Evolutionary conservation across 1,284 basidiomycete genomes (phyloP), one percentile per base, ranked within the genome.

Genomic region (Apiotrichum siamense): DNA sequence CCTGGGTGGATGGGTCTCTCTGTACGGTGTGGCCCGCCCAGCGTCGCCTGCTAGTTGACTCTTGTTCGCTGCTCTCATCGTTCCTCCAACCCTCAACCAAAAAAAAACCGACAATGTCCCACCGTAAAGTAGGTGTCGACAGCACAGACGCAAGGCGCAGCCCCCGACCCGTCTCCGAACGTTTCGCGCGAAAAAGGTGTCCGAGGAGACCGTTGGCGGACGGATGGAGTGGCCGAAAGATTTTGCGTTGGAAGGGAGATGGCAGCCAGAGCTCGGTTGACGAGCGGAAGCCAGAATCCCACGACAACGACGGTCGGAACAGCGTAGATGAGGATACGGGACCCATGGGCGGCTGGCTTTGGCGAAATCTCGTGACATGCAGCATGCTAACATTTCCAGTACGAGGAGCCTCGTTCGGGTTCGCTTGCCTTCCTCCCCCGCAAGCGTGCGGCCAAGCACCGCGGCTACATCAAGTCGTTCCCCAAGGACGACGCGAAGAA

Each of bases 401-500:
- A 85, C 80, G 90, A 94, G 84, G 89, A 88, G 64, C 90, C 90
- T 72, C 88, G 90, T 74, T 88, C 91, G 76, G 90, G 90, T 71
- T 93, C 89, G 61, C 83, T 94, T 67, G 90, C 68, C 44, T 70
- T 67, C 66, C 59, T 96, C 62, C 92, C 92, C 71, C 83, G 87
- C 75, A 97, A 97, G 81, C 85, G 92, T 74, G 83, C 92, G 60
- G 89, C 92, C 64, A 86, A 91, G 75, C 92, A 96, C 78, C 87
- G 92, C 68, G 92, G 92, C 77, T 92, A 92, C 82, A 90, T 94
- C 77, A 97, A 97, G 84, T 84, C 91, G 58, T 97, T 97, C 85
- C 92, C 93, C 72, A 90, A 85, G 92, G 96, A 99, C 84, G 94
- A 98, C 82, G 83, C 91, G 77, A 97, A 93, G 84, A 97, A 97